phyloP scores from a whole-genome alignment of 306 rosid genomes.

The Aeschynomene evenia region DNA sequence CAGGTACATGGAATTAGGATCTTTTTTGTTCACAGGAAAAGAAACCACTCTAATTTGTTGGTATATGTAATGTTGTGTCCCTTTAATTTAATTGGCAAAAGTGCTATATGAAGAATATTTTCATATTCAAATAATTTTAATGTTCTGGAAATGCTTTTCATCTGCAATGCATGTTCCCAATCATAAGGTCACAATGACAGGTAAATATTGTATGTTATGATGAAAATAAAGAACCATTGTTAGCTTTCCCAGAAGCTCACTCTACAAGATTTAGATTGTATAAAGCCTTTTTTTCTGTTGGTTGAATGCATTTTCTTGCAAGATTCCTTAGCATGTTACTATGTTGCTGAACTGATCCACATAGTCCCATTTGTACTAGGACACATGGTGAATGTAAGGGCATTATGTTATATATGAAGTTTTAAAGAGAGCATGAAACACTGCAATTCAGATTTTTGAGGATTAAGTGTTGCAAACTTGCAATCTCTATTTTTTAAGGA shows the following conservation, averaged over 20 bases:
- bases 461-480: background rate
- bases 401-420: background rate
- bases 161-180: background rate
- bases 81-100: background rate
- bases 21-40: background rate
- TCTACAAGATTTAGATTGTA: too few relatives aligned
- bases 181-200: background rate
- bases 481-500: too few relatives aligned
- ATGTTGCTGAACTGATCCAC: background rate
- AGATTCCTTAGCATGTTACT: background rate
- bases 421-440: background rate
- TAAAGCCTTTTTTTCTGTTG: too few relatives aligned
- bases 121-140: conserved; percentile 4
- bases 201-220: background rate
- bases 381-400: background rate
- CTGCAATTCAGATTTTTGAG: background rate
- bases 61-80: background rate
- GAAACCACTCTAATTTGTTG: background rate
- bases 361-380: too few relatives aligned
- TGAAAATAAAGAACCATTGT: too few relatives aligned
- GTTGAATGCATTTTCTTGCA: background rate
- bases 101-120: background rate
- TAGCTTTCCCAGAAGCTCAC: too few relatives aligned
- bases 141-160: background rate
- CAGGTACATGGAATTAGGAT: background rate